Evolutionary conservation across 2,329 filamentous ascomycete genomes (phyloP).

Genomic region (Apiospora malaysiana): DNA sequence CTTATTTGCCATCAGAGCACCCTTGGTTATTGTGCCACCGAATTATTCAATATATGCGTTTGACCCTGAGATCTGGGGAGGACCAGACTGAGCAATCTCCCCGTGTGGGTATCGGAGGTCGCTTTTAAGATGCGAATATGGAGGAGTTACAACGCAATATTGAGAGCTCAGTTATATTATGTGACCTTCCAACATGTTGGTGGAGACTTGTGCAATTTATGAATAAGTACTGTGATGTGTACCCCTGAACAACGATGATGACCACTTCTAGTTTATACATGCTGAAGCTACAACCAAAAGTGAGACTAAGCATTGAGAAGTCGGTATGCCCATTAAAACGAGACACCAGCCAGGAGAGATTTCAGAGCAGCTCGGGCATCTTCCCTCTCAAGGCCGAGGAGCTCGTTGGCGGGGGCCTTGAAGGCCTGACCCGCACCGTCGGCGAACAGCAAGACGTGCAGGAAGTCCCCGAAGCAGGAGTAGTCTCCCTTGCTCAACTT

Average conservation of each 20-base stretch:
- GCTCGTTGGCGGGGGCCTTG: constrained; percentile 30
- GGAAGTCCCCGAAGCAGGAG: constrained; percentile 36
- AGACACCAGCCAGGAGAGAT: neutral
- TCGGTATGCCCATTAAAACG: neutral
- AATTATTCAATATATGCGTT: neutral
- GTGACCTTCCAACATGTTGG: neutral
- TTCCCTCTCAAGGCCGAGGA: constrained; percentile 36
- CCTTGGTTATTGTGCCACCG: neutral
- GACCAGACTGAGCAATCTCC: neutral
- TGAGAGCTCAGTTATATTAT: neutral
- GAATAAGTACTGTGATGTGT: neutral
- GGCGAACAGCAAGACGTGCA: constrained; percentile 32
- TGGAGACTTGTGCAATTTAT: too few species aligned
- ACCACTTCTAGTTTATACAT: too few species aligned
- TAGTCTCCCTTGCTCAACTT: constrained; percentile 49
- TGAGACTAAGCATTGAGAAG: too few species aligned
- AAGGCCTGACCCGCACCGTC: constrained; percentile 36
- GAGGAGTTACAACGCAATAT: neutral
- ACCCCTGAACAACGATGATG: neutral
- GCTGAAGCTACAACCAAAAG: too few species aligned
- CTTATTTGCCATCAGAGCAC: neutral
- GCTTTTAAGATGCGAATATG: neutral
- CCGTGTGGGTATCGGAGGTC: neutral
- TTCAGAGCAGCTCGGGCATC: constrained; percentile 27
- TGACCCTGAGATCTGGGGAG: constrained; percentile 1